A percentile compares a stretch with the other conserved stretches of the same genome.
phyloP scores from a whole-genome alignment of 192 early-diverging fungal species.

The Lobosporangium transversale region DNA sequence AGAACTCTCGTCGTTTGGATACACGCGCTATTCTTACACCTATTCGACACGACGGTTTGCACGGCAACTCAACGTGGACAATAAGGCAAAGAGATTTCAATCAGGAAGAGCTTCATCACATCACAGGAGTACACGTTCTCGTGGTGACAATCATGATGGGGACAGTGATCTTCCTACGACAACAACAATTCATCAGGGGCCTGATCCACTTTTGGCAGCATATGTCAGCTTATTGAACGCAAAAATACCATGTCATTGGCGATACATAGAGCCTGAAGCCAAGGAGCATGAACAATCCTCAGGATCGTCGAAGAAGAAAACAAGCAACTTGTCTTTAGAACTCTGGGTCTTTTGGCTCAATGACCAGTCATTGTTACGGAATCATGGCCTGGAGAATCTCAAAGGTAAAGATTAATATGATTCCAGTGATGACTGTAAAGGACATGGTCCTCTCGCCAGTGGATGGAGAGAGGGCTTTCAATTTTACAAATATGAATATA shows the following conservation, averaged over 20 bases:
- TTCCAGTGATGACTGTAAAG: too few relatives aligned
- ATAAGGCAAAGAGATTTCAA: conserved; percentile 14
- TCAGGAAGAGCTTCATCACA: conserved; percentile 5
- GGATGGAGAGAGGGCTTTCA: too few relatives aligned
- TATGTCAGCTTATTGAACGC: conserved; percentile 35
- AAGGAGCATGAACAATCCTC: not conserved
- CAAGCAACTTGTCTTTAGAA: conserved; percentile 8
- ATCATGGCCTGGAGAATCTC: conserved; percentile 35
- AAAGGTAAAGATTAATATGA: conserved; percentile 33
- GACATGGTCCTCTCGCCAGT: too few relatives aligned
- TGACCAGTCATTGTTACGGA: conserved; percentile 28
- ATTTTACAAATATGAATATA: too few relatives aligned
- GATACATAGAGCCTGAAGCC: conserved; percentile 6
- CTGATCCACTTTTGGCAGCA: conserved; percentile 32
- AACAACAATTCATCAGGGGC: conserved; percentile 8
- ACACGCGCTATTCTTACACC: conserved; percentile 42
- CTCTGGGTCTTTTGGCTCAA: conserved; percentile 51
- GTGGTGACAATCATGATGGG: not conserved
- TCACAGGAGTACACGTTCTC: too few relatives aligned
- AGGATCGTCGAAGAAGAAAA: conserved; percentile 4
- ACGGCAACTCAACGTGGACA: conserved; percentile 31
- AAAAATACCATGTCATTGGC: conserved; percentile 48
- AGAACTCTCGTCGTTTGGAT: conserved; percentile 49
- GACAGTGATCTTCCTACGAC: not conserved
- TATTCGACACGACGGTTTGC: conserved; percentile 29